These are phyloP conservation scores for Phyllosticta citrichinensis DNA, from an alignment of 2,329 filamentous ascomycete genomes.

Conservation along the genomic window DNA sequence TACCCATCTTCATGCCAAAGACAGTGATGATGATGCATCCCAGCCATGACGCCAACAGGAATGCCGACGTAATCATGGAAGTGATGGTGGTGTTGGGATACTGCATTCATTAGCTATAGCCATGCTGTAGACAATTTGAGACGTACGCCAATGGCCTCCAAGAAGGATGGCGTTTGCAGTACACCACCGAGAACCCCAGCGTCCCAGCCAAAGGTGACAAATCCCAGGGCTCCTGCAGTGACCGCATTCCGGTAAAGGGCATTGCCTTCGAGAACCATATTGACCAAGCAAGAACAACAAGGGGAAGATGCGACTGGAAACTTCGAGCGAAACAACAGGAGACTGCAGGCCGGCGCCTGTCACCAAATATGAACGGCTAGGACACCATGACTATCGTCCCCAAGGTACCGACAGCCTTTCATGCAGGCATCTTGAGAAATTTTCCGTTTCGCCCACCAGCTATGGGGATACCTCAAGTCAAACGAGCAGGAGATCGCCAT, in stretches of 20 bases:
- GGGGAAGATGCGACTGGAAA: not conserved
- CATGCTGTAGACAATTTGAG: not conserved
- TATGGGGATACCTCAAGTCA: not conserved
- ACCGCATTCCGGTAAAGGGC: slow-evolving; percentile 8
- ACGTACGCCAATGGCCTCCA: slow-evolving; percentile 21
- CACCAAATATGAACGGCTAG: not conserved
- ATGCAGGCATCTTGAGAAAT: not conserved
- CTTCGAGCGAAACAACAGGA: not conserved
- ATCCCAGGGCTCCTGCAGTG: slow-evolving; percentile 17
- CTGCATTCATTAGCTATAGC: slow-evolving; percentile 10
- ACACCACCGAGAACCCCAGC: slow-evolving; percentile 27
- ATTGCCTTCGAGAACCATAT: slow-evolving; percentile 8
- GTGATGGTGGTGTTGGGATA: slow-evolving; percentile 17
- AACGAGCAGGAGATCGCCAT: not conserved
- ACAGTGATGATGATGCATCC: slow-evolving; percentile 18
- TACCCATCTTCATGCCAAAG: slow-evolving; percentile 18
- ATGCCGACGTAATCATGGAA: slow-evolving; percentile 19
- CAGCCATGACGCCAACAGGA: slow-evolving; percentile 23
- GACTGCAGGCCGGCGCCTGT: not conserved
- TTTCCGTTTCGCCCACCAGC: not conserved
- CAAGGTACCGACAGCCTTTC: not conserved
- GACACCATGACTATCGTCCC: not conserved
- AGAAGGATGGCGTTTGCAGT: slow-evolving; percentile 20
- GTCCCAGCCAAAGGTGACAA: slow-evolving; percentile 28
- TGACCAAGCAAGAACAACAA: not conserved